Percentiles rank a stretch among this genome's conserved stretches.
phyloP scores from a whole-genome alignment of 2,329 filamentous ascomycete species.

The Xylaria sp. region DNA sequence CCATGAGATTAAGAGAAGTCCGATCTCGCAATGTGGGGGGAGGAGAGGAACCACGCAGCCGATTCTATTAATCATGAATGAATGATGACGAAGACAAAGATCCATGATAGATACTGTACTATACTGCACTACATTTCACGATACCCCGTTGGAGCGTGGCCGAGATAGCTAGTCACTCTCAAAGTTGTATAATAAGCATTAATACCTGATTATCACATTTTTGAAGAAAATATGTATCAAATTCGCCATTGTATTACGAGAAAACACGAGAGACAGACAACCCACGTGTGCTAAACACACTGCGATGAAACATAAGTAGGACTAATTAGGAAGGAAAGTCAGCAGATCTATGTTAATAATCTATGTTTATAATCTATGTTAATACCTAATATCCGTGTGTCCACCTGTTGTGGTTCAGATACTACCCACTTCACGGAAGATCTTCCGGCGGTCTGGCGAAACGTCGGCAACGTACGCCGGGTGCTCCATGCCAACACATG shows the following conservation, averaged over 20 bases:
- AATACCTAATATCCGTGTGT: background rate
- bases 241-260: background rate
- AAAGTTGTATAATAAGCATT: background rate
- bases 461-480: constrained; percentile 1
- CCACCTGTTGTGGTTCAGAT: constrained; percentile 1
- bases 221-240: background rate
- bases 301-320: background rate
- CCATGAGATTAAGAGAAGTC: background rate
- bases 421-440: constrained; percentile 23
- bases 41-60: no score
- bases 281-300: constrained; percentile 1
- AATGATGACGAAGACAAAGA: constrained; percentile 10
- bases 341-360: background rate
- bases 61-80: background rate
- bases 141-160: constrained; percentile 19
- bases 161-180: background rate
- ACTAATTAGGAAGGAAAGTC: background rate
- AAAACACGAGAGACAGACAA: background rate
- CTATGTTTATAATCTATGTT: no score
- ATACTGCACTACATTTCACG: constrained; percentile 21
- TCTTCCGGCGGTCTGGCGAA: constrained; percentile 28
- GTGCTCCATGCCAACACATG: background rate
- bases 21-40: no score
- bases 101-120: constrained; percentile 9
- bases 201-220: background rate